Base-by-base conservation (phyloP, 2,329 filamentous ascomycete genomes). In the Colletotrichum salicis region DNA sequence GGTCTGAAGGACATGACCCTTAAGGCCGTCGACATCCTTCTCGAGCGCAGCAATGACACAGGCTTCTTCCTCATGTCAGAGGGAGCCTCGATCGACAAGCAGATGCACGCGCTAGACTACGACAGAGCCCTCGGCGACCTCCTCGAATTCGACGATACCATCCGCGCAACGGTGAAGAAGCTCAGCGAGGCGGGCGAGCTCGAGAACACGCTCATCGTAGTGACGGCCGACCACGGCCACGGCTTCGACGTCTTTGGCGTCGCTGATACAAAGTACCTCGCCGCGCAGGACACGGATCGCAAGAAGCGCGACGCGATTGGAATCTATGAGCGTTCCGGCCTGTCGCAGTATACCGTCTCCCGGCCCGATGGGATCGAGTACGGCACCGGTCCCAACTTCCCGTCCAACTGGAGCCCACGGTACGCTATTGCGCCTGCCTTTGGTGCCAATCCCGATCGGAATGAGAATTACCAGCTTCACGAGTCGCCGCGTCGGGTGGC, bases 1-100 rank as follows among this genome's bases (percentile, higher is more conserved):
- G 94, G 94, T 3, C 89, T 96, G 61, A 95, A 94, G 82, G 93
- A 96, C 51, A 97, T 97, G 94, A 95, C 94, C 0, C 85, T 95
- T 76, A 97, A 97, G 84, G 94, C 94, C 29, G 88, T 96, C 61
- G 93, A 96, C 68, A 90, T 96, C 67, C 88, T 96, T 15, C 83
- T 92, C 79, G 86, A 86, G 48, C 87, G 89, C 70, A 90, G 91
- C 37, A 87, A 87, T 48, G 87, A 92, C 69, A 87, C 93, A 71
- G 94, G 94, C 7, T 97, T 93, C 88, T 94, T 96, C 86, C 87
- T 96, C 78, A 96, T 96, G 94, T 91, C 91, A 10, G 94, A 97
- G 81, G 94, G 92, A 22, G 94, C 94, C 15, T 94, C 91, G 1
- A 93, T 97, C 76, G 94, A 96, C 84, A 97, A 97, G 87, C 92